phyloP scores from a whole-genome alignment of 768 basidiomycete species.

The Polyporus arcularius region DNA sequence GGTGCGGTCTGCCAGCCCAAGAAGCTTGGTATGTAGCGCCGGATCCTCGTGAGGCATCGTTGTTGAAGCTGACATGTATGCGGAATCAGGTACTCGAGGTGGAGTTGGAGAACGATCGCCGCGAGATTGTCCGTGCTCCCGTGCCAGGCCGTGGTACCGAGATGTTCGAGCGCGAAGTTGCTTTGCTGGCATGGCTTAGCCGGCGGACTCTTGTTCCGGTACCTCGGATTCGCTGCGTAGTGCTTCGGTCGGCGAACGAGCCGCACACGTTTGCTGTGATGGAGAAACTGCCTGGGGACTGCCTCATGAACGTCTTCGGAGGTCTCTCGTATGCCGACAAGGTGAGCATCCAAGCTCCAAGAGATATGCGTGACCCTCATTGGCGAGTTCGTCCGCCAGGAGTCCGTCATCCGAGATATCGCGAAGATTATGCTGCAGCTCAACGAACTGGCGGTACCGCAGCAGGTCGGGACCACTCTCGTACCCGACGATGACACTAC shows the following conservation, averaged over 20 bases:
- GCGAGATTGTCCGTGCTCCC: constrained; percentile 1
- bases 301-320: constrained; percentile 1
- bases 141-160: neutral
- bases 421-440: constrained; percentile 5
- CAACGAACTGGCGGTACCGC: constrained; percentile 5
- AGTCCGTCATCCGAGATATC: constrained; percentile 1
- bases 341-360: neutral
- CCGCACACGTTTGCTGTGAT: neutral
- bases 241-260: neutral
- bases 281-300: neutral
- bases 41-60: too few relatives aligned
- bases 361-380: neutral
- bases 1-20: too few relatives aligned
- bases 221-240: neutral
- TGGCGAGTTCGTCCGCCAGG: neutral
- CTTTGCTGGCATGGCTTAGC: constrained; percentile 12
- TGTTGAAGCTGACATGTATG: neutral
- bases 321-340: neutral
- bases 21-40: too few relatives aligned
- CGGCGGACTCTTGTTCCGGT: neutral
- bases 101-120: neutral
- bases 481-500: neutral
- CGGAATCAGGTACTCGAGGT: neutral
- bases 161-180: constrained; percentile 1
- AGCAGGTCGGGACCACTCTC: neutral